A percentile compares a stretch with the other conserved stretches of the same genome.
Conservation (phyloP, 2,329 filamentous ascomycete species). For the Curvularia hawaiiensis region DNA sequence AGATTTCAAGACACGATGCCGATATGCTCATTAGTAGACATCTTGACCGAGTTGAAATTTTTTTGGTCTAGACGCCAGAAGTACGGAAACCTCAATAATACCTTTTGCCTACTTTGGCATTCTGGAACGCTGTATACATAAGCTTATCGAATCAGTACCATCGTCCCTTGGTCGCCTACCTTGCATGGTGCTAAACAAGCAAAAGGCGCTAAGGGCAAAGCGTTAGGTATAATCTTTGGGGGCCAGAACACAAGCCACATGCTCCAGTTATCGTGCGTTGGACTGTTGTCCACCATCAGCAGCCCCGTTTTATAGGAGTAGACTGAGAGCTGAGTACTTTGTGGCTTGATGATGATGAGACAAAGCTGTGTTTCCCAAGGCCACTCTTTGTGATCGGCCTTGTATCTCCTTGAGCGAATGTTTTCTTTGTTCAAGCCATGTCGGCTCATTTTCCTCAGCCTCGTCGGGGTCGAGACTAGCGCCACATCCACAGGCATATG, state of each 20-base stretch:
- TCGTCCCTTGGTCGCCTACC: constrained; percentile 7
- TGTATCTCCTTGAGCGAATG: background rate
- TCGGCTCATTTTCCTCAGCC: background rate
- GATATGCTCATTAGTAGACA: background rate
- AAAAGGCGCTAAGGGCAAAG: background rate
- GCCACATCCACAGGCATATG: background rate
- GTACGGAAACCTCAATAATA: constrained; percentile 77
- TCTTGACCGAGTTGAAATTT: constrained; percentile 13
- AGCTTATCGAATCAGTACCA: constrained; percentile 2
- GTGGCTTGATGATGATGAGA: background rate
- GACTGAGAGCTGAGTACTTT: background rate
- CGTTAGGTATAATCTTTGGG: background rate
- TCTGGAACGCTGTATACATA: constrained; percentile 63
- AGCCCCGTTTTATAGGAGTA: background rate
- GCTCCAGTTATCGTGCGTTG: background rate
- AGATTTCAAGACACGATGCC: background rate
- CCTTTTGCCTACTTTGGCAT: constrained; percentile 91
- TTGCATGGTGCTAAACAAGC: background rate
- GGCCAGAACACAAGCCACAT: background rate
- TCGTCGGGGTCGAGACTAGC: background rate
- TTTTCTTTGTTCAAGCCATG: background rate
- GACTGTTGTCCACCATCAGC: background rate
- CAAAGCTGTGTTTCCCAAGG: background rate
- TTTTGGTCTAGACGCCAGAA: constrained; percentile 74
- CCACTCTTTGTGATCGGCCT: background rate